Percentiles rank a stretch among this genome's conserved stretches.
These are phyloP conservation scores for Microbotryum lychnidis-dioicae DNA, from an alignment of 1,284 basidiomycete species.

Conservation along the genomic window DNA sequence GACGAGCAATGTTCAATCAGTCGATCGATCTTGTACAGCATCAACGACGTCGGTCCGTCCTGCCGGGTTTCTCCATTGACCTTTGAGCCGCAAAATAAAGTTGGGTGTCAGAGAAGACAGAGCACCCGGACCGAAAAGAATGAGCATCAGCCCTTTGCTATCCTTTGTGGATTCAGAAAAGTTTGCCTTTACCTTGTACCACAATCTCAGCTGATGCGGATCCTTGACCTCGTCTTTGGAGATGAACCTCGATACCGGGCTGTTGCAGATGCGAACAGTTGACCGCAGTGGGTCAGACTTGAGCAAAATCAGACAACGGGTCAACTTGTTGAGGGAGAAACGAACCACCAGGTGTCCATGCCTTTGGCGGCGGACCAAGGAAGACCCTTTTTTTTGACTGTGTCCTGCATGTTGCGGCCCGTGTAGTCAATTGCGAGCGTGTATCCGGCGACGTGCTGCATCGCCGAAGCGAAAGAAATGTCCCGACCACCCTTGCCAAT, in stretches of 20 bases:
- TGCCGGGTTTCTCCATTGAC: constrained; percentile 79
- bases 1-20: constrained; percentile 85
- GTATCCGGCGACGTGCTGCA: constrained; percentile 80
- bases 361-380: constrained; percentile 89
- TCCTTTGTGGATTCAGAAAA: too few species aligned
- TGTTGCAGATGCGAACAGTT: constrained; percentile 56
- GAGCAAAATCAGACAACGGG: too few species aligned
- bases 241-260: constrained; percentile 51
- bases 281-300: too few species aligned
- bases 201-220: constrained; percentile 64
- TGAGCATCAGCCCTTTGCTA: too few species aligned
- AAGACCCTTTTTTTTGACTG: constrained; percentile 81
- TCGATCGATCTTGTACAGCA: constrained; percentile 80
- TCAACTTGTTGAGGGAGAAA: background rate
- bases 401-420: constrained; percentile 90
- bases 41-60: constrained; percentile 72
- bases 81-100: constrained; percentile 39
- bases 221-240: constrained; percentile 63
- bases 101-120: too few species aligned
- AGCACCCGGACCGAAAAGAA: too few species aligned
- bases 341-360: constrained; percentile 39
- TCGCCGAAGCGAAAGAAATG: constrained; percentile 63
- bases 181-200: constrained; percentile 54
- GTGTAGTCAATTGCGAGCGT: constrained; percentile 41
- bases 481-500: constrained; percentile 79